Evolutionary conservation across 768 basidiomycete genomes (phyloP), one percentile per base, ranked within the genome.

Genomic region (Fomitopsis pulvina): DNA sequence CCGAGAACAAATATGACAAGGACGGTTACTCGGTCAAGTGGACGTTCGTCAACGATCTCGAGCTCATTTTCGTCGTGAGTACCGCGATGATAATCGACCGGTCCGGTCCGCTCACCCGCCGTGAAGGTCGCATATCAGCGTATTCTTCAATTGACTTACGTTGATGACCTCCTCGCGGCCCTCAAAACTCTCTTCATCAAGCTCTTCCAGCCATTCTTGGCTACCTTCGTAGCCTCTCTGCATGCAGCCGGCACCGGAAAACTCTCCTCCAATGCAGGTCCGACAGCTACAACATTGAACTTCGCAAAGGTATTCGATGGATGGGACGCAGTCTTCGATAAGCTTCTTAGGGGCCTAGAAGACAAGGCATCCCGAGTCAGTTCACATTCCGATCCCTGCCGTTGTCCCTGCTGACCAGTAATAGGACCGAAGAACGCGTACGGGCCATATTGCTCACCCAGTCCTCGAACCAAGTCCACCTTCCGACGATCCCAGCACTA

Each of bases 21-120:
- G 94, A 95, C 59, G 94, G 94, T 1, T 95, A 92, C 59, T 86
- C 92, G 24, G 82, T 97, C 46, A 86, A 85, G 66, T 97, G 95
- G 93, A 84, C 91, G 0, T 90, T 93, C 60, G 85, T 89, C 26
- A 99, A 99, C 64, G 92, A 94, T 54, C 75, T 98, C 40, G 95
- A 95, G 54, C 78, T 99, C 59, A 94, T 98, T 48, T 98, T 99
- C 62, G 95, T 96, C 63, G 93, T 94, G 60, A 57, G 88, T 73
- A 46, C 32, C 10, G 27, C 34, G 34, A 5, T 37, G 34, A 12
- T 8, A 21, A 18, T 52, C 32, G 21, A 18, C 32, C 24, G 30
- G 8, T 12, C 20, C 45, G 18, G 20, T 34, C 29, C 45, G 30
- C 32, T 37, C 21, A 18, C 18, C 41, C 21, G 41, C 41, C 14